Evolutionary conservation across 805 yeast species (phyloP), one percentile per base, ranked within the genome.

Genomic region (Zygosaccharomyces siamensis): DNA sequence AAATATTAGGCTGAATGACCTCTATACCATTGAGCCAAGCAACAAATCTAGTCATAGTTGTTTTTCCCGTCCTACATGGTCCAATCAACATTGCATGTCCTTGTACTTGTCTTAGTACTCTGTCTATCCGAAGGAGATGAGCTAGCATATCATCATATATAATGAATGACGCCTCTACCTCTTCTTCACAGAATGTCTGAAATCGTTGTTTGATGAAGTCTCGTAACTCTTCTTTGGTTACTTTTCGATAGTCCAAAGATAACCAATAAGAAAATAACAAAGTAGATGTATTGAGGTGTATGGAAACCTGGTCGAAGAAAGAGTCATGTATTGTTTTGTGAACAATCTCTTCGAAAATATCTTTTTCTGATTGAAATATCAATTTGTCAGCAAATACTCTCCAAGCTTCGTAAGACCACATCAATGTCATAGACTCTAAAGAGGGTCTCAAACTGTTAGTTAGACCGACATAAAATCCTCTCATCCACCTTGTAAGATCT

Each of bases 1-100:
- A 74, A 0, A 85, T 84, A 33, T 69, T 70, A 31, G 92, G 72
- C 52, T 82, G 86, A 16, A 74, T 68, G 0, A 81, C 73, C 24
- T 72, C 75, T 16, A 87, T 61, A 0, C 96, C 97, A 62, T 86
- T 86, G 69, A 89, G 79, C 98, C 98, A 92, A 0, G 95, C 81
- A 4, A 87, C 96, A 73, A 92, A 92, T 52, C 81, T 78, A 0
- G 86, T 73, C 46, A 89, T 59, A 0, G 90, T 83, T 0, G 88
- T 76, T 63, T 86, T 87, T 1, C 97, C 97, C 55, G 89, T 80
- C 1, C 95, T 78, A 46, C 88, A 77, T 1, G 87, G 80, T 0
- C 97, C 98, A 18, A 87, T 84, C 35, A 92, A 63, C 54, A 92
- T 86, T 73, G 87, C 66, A 64, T 92, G 98, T 0, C 98, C 98